phyloP scores from a whole-genome alignment of 106 monocot genomes.

The Dioscorea dumetorum region DNA sequence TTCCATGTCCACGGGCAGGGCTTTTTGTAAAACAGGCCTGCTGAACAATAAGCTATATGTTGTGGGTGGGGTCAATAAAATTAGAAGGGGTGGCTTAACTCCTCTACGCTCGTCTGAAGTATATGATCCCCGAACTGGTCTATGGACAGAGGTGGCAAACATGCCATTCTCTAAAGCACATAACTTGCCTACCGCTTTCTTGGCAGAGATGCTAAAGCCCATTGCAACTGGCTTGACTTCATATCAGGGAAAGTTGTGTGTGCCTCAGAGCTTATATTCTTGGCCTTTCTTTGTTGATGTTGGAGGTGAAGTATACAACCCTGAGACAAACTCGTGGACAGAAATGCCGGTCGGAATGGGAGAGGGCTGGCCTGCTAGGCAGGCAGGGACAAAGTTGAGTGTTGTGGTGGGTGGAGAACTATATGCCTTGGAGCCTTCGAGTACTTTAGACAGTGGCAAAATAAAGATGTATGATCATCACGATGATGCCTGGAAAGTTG shows the following conservation, averaged over 20 bases:
- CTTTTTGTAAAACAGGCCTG: slow-evolving; percentile 75
- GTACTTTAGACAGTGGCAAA: slow-evolving; percentile 40
- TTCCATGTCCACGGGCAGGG: slow-evolving; percentile 61
- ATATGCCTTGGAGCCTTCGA: slow-evolving; percentile 79
- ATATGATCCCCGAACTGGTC: slow-evolving; percentile 58
- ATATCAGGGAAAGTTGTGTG: slow-evolving; percentile 60
- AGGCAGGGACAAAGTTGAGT: slow-evolving; percentile 84
- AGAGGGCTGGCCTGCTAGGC: slow-evolving; percentile 88
- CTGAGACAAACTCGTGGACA: slow-evolving; percentile 47
- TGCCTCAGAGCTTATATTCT: slow-evolving; percentile 84
- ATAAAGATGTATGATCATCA: slow-evolving; percentile 74
- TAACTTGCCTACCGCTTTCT: slow-evolving; percentile 56
- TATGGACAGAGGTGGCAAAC: slow-evolving; percentile 57
- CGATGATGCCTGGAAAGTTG: slow-evolving; percentile 73
- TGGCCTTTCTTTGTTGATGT: slow-evolving; percentile 91
- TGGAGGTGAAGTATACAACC: slow-evolving; percentile 96
- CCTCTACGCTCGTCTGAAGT: slow-evolving; percentile 78
- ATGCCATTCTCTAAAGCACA: slow-evolving; percentile 81
- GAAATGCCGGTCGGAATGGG: slow-evolving; percentile 93
- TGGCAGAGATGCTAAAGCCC: slow-evolving; percentile 82
- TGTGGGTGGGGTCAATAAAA: slow-evolving; percentile 74
- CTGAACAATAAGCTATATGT: slow-evolving; percentile 82
- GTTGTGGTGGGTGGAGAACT: slow-evolving; percentile 63
- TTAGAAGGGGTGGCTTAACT: slow-evolving; percentile 40
- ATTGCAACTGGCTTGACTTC: slow-evolving; percentile 90